Evolutionary conservation across 106 monocot genomes (phyloP).

Genomic region (Apostasia shenzhenica): DNA sequence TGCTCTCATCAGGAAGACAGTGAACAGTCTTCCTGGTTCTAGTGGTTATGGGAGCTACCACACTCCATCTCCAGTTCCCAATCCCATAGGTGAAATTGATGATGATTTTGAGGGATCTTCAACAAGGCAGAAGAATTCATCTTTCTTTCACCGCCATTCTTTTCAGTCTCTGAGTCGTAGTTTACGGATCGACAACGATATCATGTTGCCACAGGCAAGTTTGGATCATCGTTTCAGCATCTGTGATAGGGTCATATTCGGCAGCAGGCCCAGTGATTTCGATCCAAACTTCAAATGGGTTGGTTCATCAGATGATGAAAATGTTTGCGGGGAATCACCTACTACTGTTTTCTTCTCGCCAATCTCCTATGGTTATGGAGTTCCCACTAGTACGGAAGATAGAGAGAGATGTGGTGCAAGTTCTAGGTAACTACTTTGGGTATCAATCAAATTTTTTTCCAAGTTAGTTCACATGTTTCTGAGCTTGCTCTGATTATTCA

Average conservation of each 20-base stretch:
- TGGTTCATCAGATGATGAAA: constrained; percentile 49
- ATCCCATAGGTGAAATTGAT: constrained; percentile 48
- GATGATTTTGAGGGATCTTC: constrained; percentile 52
- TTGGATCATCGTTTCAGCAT: constrained; percentile 57
- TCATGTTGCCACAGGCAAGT: constrained; percentile 22
- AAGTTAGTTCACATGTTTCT: background rate
- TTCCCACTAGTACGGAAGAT: constrained; percentile 25
- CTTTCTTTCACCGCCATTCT: constrained; percentile 52
- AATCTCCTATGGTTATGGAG: constrained; percentile 29
- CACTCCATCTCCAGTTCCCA: constrained; percentile 57
- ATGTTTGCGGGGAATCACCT: constrained; percentile 23
- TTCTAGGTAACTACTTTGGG: constrained; percentile 29
- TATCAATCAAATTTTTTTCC: background rate
- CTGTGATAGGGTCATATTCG: constrained; percentile 38
- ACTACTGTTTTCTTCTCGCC: constrained; percentile 30
- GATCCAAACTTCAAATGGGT: constrained; percentile 38
- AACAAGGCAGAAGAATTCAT: constrained; percentile 35
- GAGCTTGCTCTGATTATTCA: background rate
- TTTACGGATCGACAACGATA: constrained; percentile 51
- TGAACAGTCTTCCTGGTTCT: constrained; percentile 49
- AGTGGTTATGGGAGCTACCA: constrained; percentile 26
- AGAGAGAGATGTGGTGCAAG: constrained; percentile 25
- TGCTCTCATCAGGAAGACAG: constrained; percentile 48
- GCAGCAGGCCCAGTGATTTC: constrained; percentile 46
- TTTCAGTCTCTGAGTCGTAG: constrained; percentile 52